A percentile compares a stretch with the other conserved stretches of the same genome.
These are phyloP conservation scores for Candida tibetensis DNA, from an alignment of 805 yeast genomes.

Conservation along the genomic window DNA sequence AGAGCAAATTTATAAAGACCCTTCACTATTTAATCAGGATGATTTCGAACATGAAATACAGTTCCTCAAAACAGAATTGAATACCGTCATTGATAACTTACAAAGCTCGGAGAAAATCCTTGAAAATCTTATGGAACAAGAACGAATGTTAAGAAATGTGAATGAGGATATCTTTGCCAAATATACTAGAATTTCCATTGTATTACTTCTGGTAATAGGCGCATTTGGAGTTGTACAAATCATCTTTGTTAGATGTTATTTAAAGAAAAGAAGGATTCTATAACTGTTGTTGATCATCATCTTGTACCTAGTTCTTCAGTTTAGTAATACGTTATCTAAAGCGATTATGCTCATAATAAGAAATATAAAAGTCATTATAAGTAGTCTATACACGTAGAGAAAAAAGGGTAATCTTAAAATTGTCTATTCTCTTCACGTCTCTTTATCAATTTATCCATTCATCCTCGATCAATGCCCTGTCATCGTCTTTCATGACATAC, in stretches of 20 bases:
- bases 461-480: slow-evolving; percentile 2
- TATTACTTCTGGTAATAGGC: slow-evolving; percentile 25
- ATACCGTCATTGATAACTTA: slow-evolving; percentile 29
- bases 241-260: slow-evolving; percentile 28
- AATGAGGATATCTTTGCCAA: slow-evolving; percentile 37
- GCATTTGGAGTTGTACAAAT: slow-evolving; percentile 31
- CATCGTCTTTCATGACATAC: slow-evolving; percentile 9
- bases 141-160: slow-evolving; percentile 32
- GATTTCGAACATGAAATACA: slow-evolving; percentile 33
- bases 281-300: slow-evolving; percentile 11
- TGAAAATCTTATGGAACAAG: slow-evolving; percentile 29
- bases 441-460: no score
- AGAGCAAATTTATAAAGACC: slow-evolving; percentile 5
- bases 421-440: no score
- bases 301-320: slow-evolving; percentile 4
- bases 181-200: slow-evolving; percentile 29
- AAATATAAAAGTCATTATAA: no score
- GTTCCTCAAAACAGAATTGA: slow-evolving; percentile 29
- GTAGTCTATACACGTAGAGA: no score
- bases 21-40: slow-evolving; percentile 20
- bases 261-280: slow-evolving; percentile 25
- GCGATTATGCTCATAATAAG: no score
- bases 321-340: slow-evolving; percentile 4
- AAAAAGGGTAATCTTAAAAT: no score
- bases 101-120: slow-evolving; percentile 26